Percentiles rank a stretch among this genome's conserved stretches.
Conservation (phyloP, 441 rosid genomes). For the Adansonia gregorii region DNA sequence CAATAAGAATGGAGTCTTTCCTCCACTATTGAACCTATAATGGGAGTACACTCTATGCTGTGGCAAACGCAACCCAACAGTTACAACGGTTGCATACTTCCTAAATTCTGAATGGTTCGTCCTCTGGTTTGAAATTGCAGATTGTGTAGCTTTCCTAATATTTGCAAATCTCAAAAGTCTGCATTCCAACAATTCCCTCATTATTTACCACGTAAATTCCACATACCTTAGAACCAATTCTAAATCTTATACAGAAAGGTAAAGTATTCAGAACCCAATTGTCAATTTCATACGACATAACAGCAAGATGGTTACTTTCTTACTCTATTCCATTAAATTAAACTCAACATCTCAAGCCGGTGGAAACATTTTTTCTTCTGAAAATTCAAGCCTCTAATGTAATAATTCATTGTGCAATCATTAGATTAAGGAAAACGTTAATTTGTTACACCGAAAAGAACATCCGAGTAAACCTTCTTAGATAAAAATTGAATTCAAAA, state of each 20-base stretch:
- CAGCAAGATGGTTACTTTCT: constrained; percentile 9
- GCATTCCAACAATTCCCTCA: constrained; percentile 39
- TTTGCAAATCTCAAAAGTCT: constrained; percentile 59
- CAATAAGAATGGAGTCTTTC: constrained; percentile 36
- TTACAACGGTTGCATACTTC: constrained; percentile 47
- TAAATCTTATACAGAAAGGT: not conserved
- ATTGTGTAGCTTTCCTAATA: constrained; percentile 45
- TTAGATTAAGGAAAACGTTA: not conserved
- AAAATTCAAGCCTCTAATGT: not conserved
- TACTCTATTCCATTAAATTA: constrained; percentile 11
- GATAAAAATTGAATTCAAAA: not conserved
- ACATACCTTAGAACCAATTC: not conserved
- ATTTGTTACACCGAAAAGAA: not conserved
- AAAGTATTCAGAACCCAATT: constrained; percentile 10
- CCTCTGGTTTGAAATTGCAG: constrained; percentile 38
- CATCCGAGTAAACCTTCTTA: not conserved
- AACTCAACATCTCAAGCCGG: not conserved
- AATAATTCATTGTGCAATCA: not conserved
- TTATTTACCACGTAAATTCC: not conserved
- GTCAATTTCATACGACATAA: not conserved
- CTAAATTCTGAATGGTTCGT: constrained; percentile 40
- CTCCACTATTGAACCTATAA: constrained; percentile 43
- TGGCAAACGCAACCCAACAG: constrained; percentile 47
- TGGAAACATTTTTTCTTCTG: not conserved
- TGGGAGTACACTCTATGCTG: constrained; percentile 45